These are phyloP conservation scores for Candida vaughaniae DNA, from an alignment of 805 yeast genomes.

Conservation along the genomic window DNA sequence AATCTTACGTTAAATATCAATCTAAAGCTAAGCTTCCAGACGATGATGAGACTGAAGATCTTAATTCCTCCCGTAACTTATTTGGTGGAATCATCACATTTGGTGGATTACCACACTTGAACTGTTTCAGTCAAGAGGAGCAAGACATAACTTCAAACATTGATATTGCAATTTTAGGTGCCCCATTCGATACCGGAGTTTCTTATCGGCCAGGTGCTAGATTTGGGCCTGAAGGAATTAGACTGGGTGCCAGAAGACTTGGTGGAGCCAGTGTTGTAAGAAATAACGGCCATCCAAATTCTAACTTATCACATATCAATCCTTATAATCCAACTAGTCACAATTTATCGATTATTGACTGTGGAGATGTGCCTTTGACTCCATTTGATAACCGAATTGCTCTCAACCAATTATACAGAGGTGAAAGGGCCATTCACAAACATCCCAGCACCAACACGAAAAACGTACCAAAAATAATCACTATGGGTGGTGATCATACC, in stretches of 20 bases:
- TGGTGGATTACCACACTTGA: slow-evolving; percentile 47
- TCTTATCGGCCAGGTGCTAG: slow-evolving; percentile 58
- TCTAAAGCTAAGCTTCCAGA: slow-evolving; percentile 28
- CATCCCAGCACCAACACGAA: slow-evolving; percentile 12
- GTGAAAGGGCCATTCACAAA: slow-evolving; percentile 42
- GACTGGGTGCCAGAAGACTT: slow-evolving; percentile 47
- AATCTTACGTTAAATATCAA: slow-evolving; percentile 12
- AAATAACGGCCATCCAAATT: slow-evolving; percentile 36
- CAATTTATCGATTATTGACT: slow-evolving; percentile 53
- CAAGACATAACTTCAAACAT: slow-evolving; percentile 10
- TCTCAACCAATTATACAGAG: slow-evolving; percentile 60
- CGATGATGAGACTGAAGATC: slow-evolving; percentile 36
- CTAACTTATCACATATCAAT: slow-evolving; percentile 41
- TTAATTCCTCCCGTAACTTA: slow-evolving; percentile 16
- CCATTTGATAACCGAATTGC: slow-evolving; percentile 69
- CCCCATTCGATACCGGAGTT: slow-evolving; percentile 59
- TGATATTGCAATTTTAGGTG: slow-evolving; percentile 59
- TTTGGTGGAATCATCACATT: slow-evolving; percentile 57
- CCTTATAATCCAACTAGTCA: slow-evolving; percentile 49
- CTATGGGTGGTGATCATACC: slow-evolving; percentile 65
- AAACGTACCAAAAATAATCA: slow-evolving; percentile 37
- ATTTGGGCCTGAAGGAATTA: slow-evolving; percentile 56
- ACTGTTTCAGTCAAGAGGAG: slow-evolving; percentile 37
- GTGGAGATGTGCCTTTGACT: slow-evolving; percentile 68
- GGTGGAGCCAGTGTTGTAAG: slow-evolving; percentile 26